Conservation (phyloP, 768 basidiomycete species). For the Hypholoma sublateritium region DNA sequence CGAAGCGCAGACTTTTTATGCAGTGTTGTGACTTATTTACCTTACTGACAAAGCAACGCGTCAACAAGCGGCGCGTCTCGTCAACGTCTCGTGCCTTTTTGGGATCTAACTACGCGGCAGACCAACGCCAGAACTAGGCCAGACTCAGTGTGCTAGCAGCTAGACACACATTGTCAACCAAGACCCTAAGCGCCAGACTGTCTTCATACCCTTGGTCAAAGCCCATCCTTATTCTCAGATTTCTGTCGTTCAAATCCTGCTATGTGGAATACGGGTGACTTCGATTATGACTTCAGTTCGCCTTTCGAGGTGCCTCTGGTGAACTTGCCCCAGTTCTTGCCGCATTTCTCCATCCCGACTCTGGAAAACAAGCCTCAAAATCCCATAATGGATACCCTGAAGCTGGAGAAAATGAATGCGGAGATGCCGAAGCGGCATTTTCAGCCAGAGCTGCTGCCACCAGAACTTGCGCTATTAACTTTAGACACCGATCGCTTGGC, state of each 20-base stretch:
- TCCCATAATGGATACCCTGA: conserved; percentile 66
- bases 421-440: conserved; percentile 13
- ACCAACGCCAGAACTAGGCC: too few relatives aligned
- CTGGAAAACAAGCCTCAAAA: conserved; percentile 75
- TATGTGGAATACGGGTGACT: conserved; percentile 10
- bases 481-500: neutral
- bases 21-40: too few relatives aligned
- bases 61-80: too few relatives aligned
- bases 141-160: too few relatives aligned
- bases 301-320: neutral
- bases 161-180: too few relatives aligned
- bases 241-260: neutral
- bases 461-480: conserved; percentile 28
- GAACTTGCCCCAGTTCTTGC: conserved; percentile 31
- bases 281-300: conserved; percentile 9
- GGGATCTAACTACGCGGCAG: too few relatives aligned
- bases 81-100: too few relatives aligned
- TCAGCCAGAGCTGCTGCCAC: conserved; percentile 18
- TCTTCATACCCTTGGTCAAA: too few relatives aligned
- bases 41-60: too few relatives aligned
- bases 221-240: too few relatives aligned
- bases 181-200: too few relatives aligned
- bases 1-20: too few relatives aligned
- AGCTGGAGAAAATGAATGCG: conserved; percentile 23
- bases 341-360: conserved; percentile 61